Base-by-base conservation (phyloP, 805 yeast species). In the Suhomyces xylopsoci region DNA sequence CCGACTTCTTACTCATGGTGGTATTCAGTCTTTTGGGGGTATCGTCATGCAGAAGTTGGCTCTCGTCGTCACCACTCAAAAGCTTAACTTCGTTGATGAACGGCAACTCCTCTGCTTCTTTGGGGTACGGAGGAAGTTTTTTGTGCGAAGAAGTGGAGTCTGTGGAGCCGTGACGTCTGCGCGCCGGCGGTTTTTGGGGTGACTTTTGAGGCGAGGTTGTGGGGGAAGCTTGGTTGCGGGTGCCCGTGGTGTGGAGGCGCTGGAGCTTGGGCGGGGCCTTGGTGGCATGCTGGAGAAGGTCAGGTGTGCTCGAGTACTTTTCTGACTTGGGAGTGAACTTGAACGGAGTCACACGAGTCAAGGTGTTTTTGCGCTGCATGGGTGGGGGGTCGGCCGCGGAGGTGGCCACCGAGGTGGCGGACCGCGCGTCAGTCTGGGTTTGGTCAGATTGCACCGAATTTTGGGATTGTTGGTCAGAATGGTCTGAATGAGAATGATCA, bases 41-140 rank as follows among this genome's bases (percentile, higher is more conserved):
- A 20, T 45, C 50, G 17, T 48, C 44, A 15, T 22, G 19, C 26
- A 25, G 44, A n/a, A 26, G 24, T 15, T 47, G 32, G 22, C 46
- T 34, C 10, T 48, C 57, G 15, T 54, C 56, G 26, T 52, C 50
- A 5, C 55, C 50, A 43, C 62, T 57, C 26, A 59, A 51, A 41
- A 72, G 59, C 50, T 62, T 66, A 43, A 73, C 67, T 54, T 70
- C 73, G 54, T 71, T 69, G 43, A 69, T 67, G 36, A 73, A 66
- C 8, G 77, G 77, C 50, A 73, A 63, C 28, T 71, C 77, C 24
- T 66, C 69, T 19, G 58, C 53, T 19, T 54, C 59, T 5, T 48
- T 45, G 3, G 68, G 68, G 8, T 53, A 28, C 3, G 54, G 56
- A 0, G 69, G 68, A 28, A 63, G 55, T 24, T 52, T 52, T 53